A percentile compares a stretch with the other conserved stretches of the same genome.
Evolutionary conservation across 805 yeast genomes (phyloP).

Genomic region (Schizosaccharomyces pombe): DNA sequence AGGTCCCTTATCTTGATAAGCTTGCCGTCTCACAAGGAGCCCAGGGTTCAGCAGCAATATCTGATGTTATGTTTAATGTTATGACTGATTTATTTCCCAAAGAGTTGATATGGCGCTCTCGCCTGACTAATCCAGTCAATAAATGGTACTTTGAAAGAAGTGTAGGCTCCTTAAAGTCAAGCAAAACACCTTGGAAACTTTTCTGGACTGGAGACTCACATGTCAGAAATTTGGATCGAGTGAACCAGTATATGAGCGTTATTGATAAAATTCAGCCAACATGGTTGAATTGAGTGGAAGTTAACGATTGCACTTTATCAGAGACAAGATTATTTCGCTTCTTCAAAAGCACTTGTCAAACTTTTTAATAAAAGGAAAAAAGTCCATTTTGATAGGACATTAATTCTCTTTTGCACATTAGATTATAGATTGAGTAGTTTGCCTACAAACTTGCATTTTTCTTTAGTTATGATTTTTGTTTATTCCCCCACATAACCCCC

Average conservation of each 20-base stretch:
- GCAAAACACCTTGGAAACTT: conserved; percentile 1
- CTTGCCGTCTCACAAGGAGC: conserved; percentile 66
- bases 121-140: conserved; percentile 70
- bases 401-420: too few relatives aligned
- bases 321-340: too few relatives aligned
- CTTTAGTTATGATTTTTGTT: too few relatives aligned
- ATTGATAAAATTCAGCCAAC: neutral
- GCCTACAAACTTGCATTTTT: too few relatives aligned
- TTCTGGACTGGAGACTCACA: conserved; percentile 2
- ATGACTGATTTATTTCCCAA: conserved; percentile 42
- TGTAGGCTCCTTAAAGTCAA: neutral
- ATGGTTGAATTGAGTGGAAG: neutral
- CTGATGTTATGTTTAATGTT: conserved; percentile 75
- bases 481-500: too few relatives aligned
- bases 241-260: neutral
- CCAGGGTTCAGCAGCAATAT: conserved; percentile 84
- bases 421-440: too few relatives aligned
- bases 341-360: too few relatives aligned
- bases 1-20: conserved; percentile 68
- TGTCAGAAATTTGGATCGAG: neutral
- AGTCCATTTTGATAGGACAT: too few relatives aligned
- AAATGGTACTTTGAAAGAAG: conserved; percentile 35
- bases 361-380: too few relatives aligned
- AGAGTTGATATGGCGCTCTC: conserved; percentile 76
- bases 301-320: too few relatives aligned